Evolutionary conservation across 352 stramenopile genomes (phyloP), one percentile per base, ranked within the genome.

Genomic region (Phytophthora boehmeriae): DNA sequence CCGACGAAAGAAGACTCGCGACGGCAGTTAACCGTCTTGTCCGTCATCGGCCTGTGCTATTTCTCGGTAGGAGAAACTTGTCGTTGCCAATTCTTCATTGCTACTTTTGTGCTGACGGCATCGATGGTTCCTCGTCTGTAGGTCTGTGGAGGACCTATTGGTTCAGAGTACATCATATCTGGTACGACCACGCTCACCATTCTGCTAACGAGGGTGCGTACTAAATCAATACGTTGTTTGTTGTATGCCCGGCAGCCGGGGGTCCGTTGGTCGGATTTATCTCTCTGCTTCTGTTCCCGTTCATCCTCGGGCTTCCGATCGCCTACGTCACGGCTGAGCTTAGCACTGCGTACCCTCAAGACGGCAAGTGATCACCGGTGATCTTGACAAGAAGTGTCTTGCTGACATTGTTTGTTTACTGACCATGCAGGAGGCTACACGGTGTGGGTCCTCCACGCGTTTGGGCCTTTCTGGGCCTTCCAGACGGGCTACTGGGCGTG

Each of bases 281-380:
- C 8, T 87, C 93, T 17, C 86, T 97, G 54, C 30, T 93, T 17
- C 20, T 97, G 10, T 85, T 98, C 38, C 93, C 93, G 9, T 75
- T 98, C 25, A 68, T 98, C 17, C 98, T 92, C 83, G 90, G 82
- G 6, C 42, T 98, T 13, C 93, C 92, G 4, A 95, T 98, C 65
- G 90, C 89, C 20, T 79, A 96, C 50, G 89, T 98, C 27, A 98
- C 94, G 6, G 90, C 92, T 5, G 93, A 98, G 70, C 76, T 98
- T 13, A 92, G 88, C 30, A 89, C 88, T 0, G 72, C 92, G 9
- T 97, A 97, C 67, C 92, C 89, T 1, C 88, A 98, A 50, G 74
- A 84, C 25, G 75, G 75, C 78, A 51, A 22, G 62, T 55, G 13
- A 34, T 1, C 20, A 17, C 28, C 23, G 23, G 22, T 34, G 23